These are phyloP conservation scores for Yarrowia deformans DNA, from an alignment of 805 yeast species.

Conservation along the genomic window DNA sequence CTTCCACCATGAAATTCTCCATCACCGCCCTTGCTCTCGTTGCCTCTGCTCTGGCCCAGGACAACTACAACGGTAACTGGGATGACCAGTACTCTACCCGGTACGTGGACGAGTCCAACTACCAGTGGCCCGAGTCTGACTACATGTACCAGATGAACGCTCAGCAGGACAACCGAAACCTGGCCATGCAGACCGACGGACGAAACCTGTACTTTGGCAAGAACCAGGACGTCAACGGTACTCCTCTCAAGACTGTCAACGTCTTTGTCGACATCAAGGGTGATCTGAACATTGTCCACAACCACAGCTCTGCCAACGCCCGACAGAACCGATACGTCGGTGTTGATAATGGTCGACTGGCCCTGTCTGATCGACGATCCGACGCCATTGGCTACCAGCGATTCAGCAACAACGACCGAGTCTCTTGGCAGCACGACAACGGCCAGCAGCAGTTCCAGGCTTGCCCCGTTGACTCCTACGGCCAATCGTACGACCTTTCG, in stretches of 20 bases:
- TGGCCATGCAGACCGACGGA: constrained; percentile 30
- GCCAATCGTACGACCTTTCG: neutral
- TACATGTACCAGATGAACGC: constrained; percentile 27
- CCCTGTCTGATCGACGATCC: constrained; percentile 27
- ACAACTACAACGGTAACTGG: neutral
- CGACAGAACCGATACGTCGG: constrained; percentile 14
- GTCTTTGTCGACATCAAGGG: constrained; percentile 23
- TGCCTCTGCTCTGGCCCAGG: constrained; percentile 1
- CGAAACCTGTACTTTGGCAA: constrained; percentile 21
- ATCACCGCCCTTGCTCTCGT: constrained; percentile 14
- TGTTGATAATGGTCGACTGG: constrained; percentile 15
- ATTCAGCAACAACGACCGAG: constrained; percentile 5
- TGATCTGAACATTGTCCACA: constrained; percentile 23
- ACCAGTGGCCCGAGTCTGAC: constrained; percentile 30
- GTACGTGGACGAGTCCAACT: constrained; percentile 25
- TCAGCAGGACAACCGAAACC: constrained; percentile 12
- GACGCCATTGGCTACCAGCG: constrained; percentile 20
- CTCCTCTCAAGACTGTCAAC: constrained; percentile 21
- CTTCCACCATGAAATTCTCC: constrained; percentile 20
- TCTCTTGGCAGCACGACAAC: constrained; percentile 17
- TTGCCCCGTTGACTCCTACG: constrained; percentile 25
- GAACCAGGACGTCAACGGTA: constrained; percentile 21
- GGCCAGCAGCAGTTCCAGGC: constrained; percentile 35
- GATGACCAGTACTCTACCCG: constrained; percentile 14
- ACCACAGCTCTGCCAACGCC: neutral